phyloP scores from a whole-genome alignment of 1,139 yeast species.

The Taphrina populina region DNA sequence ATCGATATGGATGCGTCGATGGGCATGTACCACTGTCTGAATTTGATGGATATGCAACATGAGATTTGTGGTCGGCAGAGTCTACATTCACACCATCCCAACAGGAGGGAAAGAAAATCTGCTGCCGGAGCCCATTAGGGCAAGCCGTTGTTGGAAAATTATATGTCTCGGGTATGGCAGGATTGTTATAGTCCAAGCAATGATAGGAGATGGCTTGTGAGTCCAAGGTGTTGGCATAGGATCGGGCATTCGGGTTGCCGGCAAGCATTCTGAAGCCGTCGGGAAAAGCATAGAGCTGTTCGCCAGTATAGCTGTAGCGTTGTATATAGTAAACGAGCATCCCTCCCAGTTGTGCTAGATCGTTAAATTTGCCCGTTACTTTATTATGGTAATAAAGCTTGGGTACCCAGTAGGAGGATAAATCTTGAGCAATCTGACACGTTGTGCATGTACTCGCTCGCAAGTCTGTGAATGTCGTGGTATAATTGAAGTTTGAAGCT shows the following conservation, averaged over 20 bases:
- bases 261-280: conserved; percentile 36
- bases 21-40: conserved; percentile 35
- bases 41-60: conserved; percentile 32
- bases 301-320: conserved; percentile 31
- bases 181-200: conserved; percentile 30
- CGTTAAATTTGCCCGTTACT: conserved; percentile 23
- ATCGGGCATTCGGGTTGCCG: conserved; percentile 30
- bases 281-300: conserved; percentile 33
- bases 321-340: conserved; percentile 35
- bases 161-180: conserved; percentile 30
- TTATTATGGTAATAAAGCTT: conserved; percentile 27
- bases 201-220: conserved; percentile 33
- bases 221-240: conserved; percentile 6
- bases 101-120: conserved; percentile 35
- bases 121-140: conserved; percentile 35
- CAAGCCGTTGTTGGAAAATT: conserved; percentile 28
- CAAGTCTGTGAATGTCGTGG: conserved; percentile 21
- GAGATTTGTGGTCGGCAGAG: conserved; percentile 35
- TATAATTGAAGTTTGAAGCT: conserved; percentile 21
- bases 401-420: conserved; percentile 35
- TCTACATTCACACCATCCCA: conserved; percentile 37
- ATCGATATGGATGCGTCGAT: conserved; percentile 25
- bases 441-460: conserved; percentile 31
- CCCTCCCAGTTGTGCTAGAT: conserved; percentile 29
- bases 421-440: conserved; percentile 31